Percentiles rank a stretch among this genome's conserved stretches.
These are phyloP conservation scores for Mariannaea sp. DNA, from an alignment of 2,329 filamentous ascomycete genomes.

Conservation along the genomic window DNA sequence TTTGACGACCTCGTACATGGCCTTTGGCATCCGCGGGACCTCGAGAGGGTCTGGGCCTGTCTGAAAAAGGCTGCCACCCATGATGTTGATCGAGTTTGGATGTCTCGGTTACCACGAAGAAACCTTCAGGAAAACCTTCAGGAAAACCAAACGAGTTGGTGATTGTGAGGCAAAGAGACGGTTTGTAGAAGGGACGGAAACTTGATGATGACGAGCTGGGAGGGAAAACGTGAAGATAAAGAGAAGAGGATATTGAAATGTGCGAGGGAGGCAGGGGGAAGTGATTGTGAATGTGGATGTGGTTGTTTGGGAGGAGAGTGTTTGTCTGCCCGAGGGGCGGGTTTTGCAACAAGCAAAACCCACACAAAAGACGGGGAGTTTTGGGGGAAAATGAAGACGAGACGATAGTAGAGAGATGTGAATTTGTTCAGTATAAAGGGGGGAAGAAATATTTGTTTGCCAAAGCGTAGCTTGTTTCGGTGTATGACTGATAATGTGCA, in stretches of 20 bases:
- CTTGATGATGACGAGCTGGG: too few species aligned
- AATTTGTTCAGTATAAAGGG: neutral
- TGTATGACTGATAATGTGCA: neutral
- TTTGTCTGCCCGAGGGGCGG: too few species aligned
- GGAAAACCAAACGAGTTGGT: neutral
- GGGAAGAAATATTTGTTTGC: neutral
- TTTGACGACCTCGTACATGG: conserved; percentile 60
- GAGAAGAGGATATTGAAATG: too few species aligned
- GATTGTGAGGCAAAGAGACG: neutral
- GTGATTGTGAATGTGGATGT: too few species aligned
- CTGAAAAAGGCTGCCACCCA: conserved; percentile 70
- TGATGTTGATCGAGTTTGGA: conserved; percentile 42
- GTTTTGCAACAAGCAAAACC: neutral
- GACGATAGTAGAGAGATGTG: neutral
- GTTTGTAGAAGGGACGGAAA: neutral
- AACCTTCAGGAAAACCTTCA: too few species aligned
- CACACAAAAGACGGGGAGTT: neutral
- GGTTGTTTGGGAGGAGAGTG: neutral
- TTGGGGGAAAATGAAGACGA: neutral
- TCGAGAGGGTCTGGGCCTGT: conserved; percentile 51
- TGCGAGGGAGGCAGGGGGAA: too few species aligned
- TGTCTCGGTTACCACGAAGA: too few species aligned
- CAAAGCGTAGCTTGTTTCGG: neutral
- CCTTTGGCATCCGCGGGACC: conserved; percentile 68
- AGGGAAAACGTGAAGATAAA: too few species aligned